A percentile compares a stretch with the other conserved stretches of the same genome.
phyloP scores from a whole-genome alignment of 1,139 yeast genomes.

The Pichia sp. region DNA sequence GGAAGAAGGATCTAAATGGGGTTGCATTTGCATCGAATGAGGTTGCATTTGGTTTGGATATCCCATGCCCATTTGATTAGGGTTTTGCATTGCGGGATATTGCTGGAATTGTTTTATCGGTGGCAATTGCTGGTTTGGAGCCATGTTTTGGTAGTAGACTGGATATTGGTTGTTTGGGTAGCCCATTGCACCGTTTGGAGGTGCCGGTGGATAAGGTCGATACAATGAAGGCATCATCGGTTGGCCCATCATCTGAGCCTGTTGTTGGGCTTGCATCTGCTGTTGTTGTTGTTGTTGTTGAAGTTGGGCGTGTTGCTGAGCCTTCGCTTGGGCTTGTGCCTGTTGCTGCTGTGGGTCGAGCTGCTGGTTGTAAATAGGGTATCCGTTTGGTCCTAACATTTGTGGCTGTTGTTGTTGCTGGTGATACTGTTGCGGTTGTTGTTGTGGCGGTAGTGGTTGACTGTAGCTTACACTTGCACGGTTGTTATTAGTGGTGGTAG shows the following conservation, averaged over 20 bases:
- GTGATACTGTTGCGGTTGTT: background rate
- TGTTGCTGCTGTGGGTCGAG: conserved; percentile 9
- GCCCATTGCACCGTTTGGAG: background rate
- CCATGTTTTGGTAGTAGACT: conserved; percentile 1
- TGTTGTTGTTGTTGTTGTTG: conserved; percentile 10
- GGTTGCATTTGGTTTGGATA: background rate
- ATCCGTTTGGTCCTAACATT: conserved; percentile 9
- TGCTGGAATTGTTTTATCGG: background rate
- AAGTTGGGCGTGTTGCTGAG: conserved; percentile 2
- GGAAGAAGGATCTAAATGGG: background rate
- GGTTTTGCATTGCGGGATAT: background rate
- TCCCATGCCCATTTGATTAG: background rate
- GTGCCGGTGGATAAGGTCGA: conserved; percentile 6
- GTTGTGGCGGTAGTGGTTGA: too few species aligned
- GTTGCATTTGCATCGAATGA: background rate
- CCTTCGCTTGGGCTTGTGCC: background rate
- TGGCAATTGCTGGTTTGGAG: conserved; percentile 2
- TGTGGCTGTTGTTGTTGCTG: conserved; percentile 7
- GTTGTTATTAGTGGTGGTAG: too few species aligned
- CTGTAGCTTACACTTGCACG: too few species aligned
- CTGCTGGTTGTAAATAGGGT: conserved; percentile 1
- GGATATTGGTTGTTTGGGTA: background rate
- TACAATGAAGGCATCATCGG: conserved; percentile 5
- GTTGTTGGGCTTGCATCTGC: conserved; percentile 7
- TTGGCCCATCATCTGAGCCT: conserved; percentile 9